Base-by-base conservation (phyloP, 805 yeast species). In the Wickerhamiella lipophila region DNA sequence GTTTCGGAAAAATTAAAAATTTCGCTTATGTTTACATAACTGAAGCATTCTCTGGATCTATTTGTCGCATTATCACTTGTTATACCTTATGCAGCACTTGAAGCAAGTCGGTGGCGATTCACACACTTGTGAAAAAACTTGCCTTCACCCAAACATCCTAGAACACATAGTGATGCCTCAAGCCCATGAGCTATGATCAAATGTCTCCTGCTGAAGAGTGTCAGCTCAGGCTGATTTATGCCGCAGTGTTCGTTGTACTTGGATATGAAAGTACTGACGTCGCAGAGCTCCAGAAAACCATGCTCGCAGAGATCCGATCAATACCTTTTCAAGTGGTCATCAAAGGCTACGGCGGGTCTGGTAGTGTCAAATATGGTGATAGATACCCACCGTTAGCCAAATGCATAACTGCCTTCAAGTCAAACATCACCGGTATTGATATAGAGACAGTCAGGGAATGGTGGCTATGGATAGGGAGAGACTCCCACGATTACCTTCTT, bases 141-240 rank as follows among this genome's bases (percentile, higher is more conserved):
- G n/a, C n/a, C n/a, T n/a, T n/a, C n/a, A n/a, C n/a, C n/a, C n/a
- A n/a, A n/a, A n/a, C n/a, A n/a, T n/a, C n/a, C n/a, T n/a, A n/a
- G n/a, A n/a, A n/a, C n/a, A n/a, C n/a, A n/a, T n/a, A n/a, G n/a
- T n/a, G n/a, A n/a, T n/a, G n/a, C n/a, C n/a, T n/a, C n/a, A n/a
- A n/a, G n/a, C n/a, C n/a, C n/a, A n/a, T n/a, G n/a, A 35, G 15
- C 4, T 11, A 11, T 18, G 22, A 19, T 21, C 21, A 18, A 4
- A 16, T 19, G 8, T 11, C 19, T 4, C 22, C 39, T 9, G 39
- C 22, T 7, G 39, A 35, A n/a, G 39, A 35, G 39, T 35, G 12
- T 12, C 46, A 43, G 21, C 13, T 43, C 12, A 43, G 19, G 39
- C 39, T 43, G 9, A 19, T 43, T 9, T 43, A 43, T 15, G 29